Base-by-base conservation (phyloP, 352 stramenopile species). In the Pythium scleroteichum region DNA sequence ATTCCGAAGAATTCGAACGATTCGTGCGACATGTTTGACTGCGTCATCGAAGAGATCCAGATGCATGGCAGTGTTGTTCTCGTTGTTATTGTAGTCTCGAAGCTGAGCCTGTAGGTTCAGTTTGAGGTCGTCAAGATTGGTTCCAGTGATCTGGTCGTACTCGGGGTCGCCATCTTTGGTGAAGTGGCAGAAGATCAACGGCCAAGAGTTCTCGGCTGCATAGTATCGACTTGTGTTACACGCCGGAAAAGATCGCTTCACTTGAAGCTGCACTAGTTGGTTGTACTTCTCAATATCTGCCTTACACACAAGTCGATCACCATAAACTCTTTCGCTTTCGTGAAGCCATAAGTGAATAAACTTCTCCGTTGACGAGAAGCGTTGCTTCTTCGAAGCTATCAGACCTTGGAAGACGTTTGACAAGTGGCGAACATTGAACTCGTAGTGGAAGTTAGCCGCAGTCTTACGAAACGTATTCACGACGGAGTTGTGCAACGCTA, bases 401-500 rank as follows among this genome's bases (percentile, higher is more conserved):
- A 99, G 73, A 4, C 95, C 96, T 68, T 99, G 95, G 69, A 99
- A 99, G 0, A 99, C 91, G 58, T 98, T 98, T 33, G 82, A 96
- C 26, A 99, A 78, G 66, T 99, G 90, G 5, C 96, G 89, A 41
- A 99, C 96, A 52, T 98, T 98, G 69, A 99, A 99, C 74, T 99
- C 94, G 73, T 99, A 99, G 77, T 99, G 96, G 64, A 99, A 99
- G 63, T 99, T 99, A 6, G 85, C 83, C 4, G 95, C 95, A 0
- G 94, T 98, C 68, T 98, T 98, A n/a, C 89, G 79, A 72, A 99
- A 95, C 13, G 88, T 97, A 39, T 88, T 78, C 17, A 92, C 82
- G 23, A 98, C 89, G 26, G 85, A 89, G 40, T 81, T 82, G 59
- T 99, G 95, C 14, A 99, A 72, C 33, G 85, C 95, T 32, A 99